Evolutionary conservation across 768 basidiomycete species (phyloP).

Genomic region (Calocera viscosa): DNA sequence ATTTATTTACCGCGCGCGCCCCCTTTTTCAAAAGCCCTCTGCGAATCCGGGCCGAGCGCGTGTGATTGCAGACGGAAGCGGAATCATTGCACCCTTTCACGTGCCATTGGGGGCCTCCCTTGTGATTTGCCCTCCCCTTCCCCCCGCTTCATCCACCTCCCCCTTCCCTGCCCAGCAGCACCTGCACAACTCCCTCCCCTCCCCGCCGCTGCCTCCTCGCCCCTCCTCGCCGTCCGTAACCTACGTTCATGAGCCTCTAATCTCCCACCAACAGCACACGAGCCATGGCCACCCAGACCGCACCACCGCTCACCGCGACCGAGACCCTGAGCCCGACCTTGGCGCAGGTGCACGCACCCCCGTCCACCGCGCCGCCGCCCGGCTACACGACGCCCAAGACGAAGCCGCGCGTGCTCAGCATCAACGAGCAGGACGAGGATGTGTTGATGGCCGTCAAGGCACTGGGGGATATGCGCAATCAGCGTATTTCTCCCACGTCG

Average conservation of each 20-base stretch:
- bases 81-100: background rate
- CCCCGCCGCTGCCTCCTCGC: background rate
- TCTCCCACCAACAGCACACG: background rate
- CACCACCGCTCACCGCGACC: too few species aligned
- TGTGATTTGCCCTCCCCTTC: background rate
- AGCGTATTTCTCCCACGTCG: slow-evolving; percentile 17
- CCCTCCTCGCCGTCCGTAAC: background rate
- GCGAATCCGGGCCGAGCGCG: slow-evolving; percentile 1
- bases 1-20: too few species aligned
- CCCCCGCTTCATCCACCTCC: background rate
- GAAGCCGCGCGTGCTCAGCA: background rate
- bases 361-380: too few species aligned
- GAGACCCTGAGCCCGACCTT: too few species aligned
- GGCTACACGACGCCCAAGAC: background rate
- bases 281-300: too few species aligned
- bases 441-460: slow-evolving; percentile 68
- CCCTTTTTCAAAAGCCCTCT: background rate
- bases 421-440: slow-evolving; percentile 41
- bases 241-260: background rate
- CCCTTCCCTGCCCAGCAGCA: background rate
- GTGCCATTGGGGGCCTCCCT: background rate
- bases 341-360: too few species aligned
- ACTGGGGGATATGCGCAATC: slow-evolving; percentile 63
- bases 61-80: slow-evolving; percentile 2
- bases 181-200: background rate